Percentiles rank a stretch among this genome's conserved stretches.
These are phyloP conservation scores for Abrus precatorius DNA, from an alignment of 306 rosid species.

Conservation along the genomic window DNA sequence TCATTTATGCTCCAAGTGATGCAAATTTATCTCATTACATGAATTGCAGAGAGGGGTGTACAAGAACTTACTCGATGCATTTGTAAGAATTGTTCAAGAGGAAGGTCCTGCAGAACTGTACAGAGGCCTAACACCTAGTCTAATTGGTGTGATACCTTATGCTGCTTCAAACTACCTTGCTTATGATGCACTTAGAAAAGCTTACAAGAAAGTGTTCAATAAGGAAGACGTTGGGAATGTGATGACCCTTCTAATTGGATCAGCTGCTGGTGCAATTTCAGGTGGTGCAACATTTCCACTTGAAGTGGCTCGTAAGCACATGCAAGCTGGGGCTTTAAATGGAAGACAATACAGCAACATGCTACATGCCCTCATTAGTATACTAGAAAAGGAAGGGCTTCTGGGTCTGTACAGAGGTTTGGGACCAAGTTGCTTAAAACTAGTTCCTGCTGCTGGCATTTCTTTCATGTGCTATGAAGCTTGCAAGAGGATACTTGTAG, in stretches of 20 bases:
- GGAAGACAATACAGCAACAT: constrained; percentile 77
- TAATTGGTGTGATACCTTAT: constrained; percentile 83
- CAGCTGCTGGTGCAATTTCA: constrained; percentile 79
- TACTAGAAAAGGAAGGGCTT: constrained; percentile 69
- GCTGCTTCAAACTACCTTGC: constrained; percentile 85
- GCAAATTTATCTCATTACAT: not conserved
- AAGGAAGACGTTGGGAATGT: constrained; percentile 73
- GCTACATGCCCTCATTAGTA: constrained; percentile 72
- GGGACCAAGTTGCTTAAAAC: constrained; percentile 79
- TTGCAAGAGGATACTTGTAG: constrained; percentile 69
- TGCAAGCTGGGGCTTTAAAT: constrained; percentile 82
- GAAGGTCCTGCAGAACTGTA: constrained; percentile 86
- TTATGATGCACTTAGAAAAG: constrained; percentile 74
- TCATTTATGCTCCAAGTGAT: constrained; percentile 14
- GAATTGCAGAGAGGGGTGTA: constrained; percentile 76
- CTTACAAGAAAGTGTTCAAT: constrained; percentile 55
- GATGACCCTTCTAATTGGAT: constrained; percentile 74
- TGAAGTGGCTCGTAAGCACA: constrained; percentile 86
- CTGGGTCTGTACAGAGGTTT: constrained; percentile 69
- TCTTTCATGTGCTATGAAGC: constrained; percentile 88
- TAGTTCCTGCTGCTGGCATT: constrained; percentile 83
- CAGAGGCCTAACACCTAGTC: constrained; percentile 80
- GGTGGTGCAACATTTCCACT: constrained; percentile 84
- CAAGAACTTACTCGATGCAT: constrained; percentile 65
- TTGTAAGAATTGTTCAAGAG: constrained; percentile 61